These are phyloP conservation scores for Diaporthe citri DNA, from an alignment of 2,329 filamentous ascomycete genomes.

Conservation along the genomic window DNA sequence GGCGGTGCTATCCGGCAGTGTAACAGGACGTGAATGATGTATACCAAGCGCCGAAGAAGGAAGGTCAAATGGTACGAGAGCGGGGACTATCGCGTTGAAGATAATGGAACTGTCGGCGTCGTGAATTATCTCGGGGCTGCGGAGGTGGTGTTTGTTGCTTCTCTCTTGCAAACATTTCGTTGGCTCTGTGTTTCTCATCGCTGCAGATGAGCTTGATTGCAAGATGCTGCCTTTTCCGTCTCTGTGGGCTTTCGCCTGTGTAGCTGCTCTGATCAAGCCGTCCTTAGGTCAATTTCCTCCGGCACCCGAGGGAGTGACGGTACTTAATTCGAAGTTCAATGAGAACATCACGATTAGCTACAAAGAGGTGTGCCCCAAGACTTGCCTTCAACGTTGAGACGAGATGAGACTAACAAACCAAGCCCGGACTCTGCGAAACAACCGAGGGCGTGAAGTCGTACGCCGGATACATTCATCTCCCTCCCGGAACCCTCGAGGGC, in stretches of 20 bases:
- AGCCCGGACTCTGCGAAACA: slow-evolving; percentile 36
- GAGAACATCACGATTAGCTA: slow-evolving; percentile 33
- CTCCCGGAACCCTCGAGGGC: slow-evolving; percentile 54
- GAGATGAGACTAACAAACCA: neutral
- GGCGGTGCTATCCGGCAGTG: neutral
- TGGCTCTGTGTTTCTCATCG: neutral
- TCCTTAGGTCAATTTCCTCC: slow-evolving; percentile 26
- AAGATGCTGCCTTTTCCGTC: neutral
- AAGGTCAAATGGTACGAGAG: neutral
- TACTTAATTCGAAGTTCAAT: slow-evolving; percentile 49
- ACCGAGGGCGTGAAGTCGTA: slow-evolving; percentile 36
- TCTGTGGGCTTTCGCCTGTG: neutral
- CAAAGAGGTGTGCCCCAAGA: slow-evolving; percentile 12
- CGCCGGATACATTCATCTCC: slow-evolving; percentile 32
- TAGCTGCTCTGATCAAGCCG: neutral
- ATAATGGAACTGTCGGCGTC: neutral
- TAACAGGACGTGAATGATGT: neutral
- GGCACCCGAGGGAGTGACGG: slow-evolving; percentile 10
- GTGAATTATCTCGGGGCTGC: neutral
- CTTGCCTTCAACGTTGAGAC: neutral
- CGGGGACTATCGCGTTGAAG: slow-evolving; percentile 9
- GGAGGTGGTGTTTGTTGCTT: neutral
- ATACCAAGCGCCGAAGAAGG: slow-evolving; percentile 28
- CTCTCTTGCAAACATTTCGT: neutral
- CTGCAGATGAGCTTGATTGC: neutral